Conservation (phyloP, 2,329 filamentous ascomycete species). For the Fusarium sterilihyphosum region DNA sequence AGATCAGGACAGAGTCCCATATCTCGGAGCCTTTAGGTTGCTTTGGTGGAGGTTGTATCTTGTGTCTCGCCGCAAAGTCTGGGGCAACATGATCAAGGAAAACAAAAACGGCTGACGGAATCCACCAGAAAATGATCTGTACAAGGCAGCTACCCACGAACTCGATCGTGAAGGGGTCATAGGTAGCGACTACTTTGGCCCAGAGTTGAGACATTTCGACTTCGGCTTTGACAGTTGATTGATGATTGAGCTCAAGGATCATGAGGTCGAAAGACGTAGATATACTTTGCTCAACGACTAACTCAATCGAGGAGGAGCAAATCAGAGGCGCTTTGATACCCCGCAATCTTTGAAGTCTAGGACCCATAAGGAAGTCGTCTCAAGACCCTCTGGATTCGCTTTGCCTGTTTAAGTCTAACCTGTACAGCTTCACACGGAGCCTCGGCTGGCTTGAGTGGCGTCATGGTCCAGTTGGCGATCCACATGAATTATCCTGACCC, state of each 20-base stretch:
- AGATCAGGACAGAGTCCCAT: constrained; percentile 54
- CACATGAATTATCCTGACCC: background rate
- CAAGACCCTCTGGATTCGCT: background rate
- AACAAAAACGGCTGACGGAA: constrained; percentile 55
- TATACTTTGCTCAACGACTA: constrained; percentile 1
- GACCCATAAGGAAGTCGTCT: background rate
- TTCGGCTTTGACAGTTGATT: background rate
- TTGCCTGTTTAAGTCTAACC: background rate
- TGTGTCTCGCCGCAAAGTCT: constrained; percentile 60
- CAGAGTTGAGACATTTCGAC: constrained; percentile 6
- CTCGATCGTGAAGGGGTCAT: constrained; percentile 46
- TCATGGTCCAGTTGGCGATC: background rate
- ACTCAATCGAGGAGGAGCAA: constrained; percentile 19
- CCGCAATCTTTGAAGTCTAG: background rate
- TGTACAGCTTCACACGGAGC: background rate
- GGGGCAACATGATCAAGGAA: constrained; percentile 57
- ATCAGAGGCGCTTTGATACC: background rate
- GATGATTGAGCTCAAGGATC: background rate
- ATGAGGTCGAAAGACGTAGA: background rate
- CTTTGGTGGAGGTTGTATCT: constrained; percentile 62
- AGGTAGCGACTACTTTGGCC: background rate
- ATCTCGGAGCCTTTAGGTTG: constrained; percentile 60
- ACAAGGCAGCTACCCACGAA: constrained; percentile 52
- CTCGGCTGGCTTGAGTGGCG: background rate
- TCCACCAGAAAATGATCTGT: constrained; percentile 59